Evolutionary conservation across 495 filamentous ascomycete species (phyloP).

Genomic region (Penicillium bovifimosum): DNA sequence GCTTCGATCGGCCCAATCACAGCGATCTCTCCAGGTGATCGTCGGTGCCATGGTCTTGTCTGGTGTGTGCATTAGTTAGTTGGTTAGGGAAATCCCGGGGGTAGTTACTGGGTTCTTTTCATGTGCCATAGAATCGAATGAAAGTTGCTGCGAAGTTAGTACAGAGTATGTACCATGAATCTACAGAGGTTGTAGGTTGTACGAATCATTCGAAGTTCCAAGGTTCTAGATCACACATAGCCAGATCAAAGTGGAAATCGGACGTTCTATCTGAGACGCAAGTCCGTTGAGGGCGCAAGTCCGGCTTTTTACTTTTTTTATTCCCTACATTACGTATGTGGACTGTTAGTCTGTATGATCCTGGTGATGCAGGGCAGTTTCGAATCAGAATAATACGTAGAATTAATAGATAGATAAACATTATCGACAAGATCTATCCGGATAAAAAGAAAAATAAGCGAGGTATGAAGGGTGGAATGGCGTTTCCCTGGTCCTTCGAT

Average conservation of each 20-base stretch:
- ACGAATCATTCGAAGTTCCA: no score
- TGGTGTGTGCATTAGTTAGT: not conserved
- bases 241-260: no score
- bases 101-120: not conserved
- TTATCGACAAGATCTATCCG: not conserved
- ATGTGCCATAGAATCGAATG: not conserved
- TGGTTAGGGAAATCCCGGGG: not conserved
- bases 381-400: not conserved
- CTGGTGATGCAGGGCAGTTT: not conserved
- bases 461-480: constrained; percentile 7
- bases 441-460: not conserved
- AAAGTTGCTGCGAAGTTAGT: no score
- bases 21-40: not conserved
- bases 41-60: not conserved
- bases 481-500: not conserved
- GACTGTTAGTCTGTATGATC: not conserved
- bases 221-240: no score
- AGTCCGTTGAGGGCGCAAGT: no score
- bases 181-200: no score
- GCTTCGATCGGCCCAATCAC: not conserved
- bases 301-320: no score
- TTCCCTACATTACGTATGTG: constrained; percentile 7
- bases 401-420: not conserved
- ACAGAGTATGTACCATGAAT: no score
- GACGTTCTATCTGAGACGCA: no score